Evolutionary conservation across 768 basidiomycete genomes (phyloP).

Genomic region (Punctularia strigosozonata): DNA sequence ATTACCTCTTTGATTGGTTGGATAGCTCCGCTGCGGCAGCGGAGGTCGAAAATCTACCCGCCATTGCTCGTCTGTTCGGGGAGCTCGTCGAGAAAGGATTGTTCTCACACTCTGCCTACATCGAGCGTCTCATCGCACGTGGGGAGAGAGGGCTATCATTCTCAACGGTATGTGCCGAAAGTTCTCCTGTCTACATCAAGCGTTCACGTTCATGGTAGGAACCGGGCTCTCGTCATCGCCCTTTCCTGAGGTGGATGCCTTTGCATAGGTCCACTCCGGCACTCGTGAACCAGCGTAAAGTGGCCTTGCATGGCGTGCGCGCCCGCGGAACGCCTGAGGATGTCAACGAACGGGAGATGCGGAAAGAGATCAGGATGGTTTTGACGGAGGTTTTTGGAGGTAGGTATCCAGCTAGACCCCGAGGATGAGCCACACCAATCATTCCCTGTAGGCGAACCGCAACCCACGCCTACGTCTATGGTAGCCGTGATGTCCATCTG

Average conservation of each 20-base stretch:
- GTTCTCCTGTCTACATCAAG: background rate
- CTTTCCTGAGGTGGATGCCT: conserved; percentile 64
- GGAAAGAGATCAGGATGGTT: conserved; percentile 51
- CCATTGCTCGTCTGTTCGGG: conserved; percentile 59
- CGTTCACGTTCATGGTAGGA: conserved; percentile 22
- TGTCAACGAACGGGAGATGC: conserved; percentile 53
- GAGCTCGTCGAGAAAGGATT: conserved; percentile 58
- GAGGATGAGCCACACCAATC: background rate
- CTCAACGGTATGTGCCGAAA: conserved; percentile 31
- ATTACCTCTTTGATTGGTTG: conserved; percentile 73
- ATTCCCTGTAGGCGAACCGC: conserved; percentile 22
- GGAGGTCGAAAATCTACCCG: conserved; percentile 39
- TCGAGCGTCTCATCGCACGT: conserved; percentile 73
- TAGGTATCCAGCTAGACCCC: conserved; percentile 11
- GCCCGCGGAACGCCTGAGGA: conserved; percentile 65
- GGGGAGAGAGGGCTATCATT: conserved; percentile 52
- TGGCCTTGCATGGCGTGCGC: conserved; percentile 57
- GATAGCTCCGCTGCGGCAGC: conserved; percentile 40
- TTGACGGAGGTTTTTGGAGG: conserved; percentile 64
- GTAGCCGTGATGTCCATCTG: conserved; percentile 31
- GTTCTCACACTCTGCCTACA: conserved; percentile 65
- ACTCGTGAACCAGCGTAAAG: conserved; percentile 55
- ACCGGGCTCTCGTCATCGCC: conserved; percentile 48
- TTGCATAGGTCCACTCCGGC: conserved; percentile 48
- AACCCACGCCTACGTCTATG: conserved; percentile 21